phyloP scores from a whole-genome alignment of 352 stramenopile genomes.

The Aphanomyces stellatus region DNA sequence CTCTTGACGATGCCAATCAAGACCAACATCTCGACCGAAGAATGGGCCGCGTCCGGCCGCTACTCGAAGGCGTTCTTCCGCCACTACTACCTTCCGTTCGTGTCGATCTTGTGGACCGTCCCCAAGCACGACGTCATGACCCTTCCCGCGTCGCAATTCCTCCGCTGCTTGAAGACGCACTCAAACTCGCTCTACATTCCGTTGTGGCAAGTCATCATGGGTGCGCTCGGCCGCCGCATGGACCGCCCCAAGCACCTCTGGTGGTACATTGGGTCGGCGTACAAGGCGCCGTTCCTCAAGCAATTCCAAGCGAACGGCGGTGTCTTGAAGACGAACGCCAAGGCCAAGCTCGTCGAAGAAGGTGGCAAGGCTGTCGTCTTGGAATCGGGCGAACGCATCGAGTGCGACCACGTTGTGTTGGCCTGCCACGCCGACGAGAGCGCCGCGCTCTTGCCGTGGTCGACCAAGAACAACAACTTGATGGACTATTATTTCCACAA shows the following conservation, averaged over 20 bases:
- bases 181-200: slow-evolving; percentile 83
- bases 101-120: slow-evolving; percentile 79
- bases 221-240: slow-evolving; percentile 55
- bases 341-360: slow-evolving; percentile 54
- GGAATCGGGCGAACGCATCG: slow-evolving; percentile 53
- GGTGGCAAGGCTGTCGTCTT: slow-evolving; percentile 76
- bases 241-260: slow-evolving; percentile 77
- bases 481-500: slow-evolving; percentile 82
- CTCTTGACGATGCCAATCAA: slow-evolving; percentile 80
- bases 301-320: slow-evolving; percentile 77
- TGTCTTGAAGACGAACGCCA: slow-evolving; percentile 66
- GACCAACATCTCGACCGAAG: slow-evolving; percentile 56
- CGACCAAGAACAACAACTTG: slow-evolving; percentile 47
- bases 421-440: slow-evolving; percentile 73
- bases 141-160: slow-evolving; percentile 72
- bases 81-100: slow-evolving; percentile 83
- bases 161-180: slow-evolving; percentile 82
- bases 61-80: slow-evolving; percentile 83
- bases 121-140: slow-evolving; percentile 78
- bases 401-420: slow-evolving; percentile 80
- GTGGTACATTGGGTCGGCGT: slow-evolving; percentile 78
- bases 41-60: slow-evolving; percentile 53
- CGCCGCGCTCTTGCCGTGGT: slow-evolving; percentile 65
- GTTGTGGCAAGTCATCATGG: slow-evolving; percentile 75
- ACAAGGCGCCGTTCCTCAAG: slow-evolving; percentile 80